These are phyloP conservation scores for Chenopodium formosanum DNA, from an alignment of 148 eudicot species.

Conservation along the genomic window DNA sequence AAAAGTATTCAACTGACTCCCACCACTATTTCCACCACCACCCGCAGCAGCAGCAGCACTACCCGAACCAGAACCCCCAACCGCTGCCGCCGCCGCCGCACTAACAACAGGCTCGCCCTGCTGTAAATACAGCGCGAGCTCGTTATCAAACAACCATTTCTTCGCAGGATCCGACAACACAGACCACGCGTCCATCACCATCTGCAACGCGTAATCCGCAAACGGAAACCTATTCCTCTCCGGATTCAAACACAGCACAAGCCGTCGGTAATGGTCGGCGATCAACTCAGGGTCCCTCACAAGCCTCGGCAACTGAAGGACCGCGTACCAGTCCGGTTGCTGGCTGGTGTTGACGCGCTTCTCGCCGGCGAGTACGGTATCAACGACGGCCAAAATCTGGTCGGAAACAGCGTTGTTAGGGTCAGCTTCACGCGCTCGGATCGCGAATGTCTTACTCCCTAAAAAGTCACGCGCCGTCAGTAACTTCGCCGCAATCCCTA, in stretches of 20 bases:
- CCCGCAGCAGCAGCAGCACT: conserved; percentile 7
- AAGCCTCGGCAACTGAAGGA: conserved; percentile 57
- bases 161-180: conserved; percentile 63
- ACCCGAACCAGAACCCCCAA: conserved; percentile 7
- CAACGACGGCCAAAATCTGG: conserved; percentile 70
- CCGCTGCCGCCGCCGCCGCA: not conserved
- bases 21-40: not conserved
- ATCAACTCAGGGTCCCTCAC: conserved; percentile 52
- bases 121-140: conserved; percentile 33
- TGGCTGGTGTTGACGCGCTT: conserved; percentile 35
- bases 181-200: conserved; percentile 64
- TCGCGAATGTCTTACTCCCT: conserved; percentile 72
- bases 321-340: conserved; percentile 64
- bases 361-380: conserved; percentile 71
- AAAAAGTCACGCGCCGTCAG: conserved; percentile 61
- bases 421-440: conserved; percentile 81
- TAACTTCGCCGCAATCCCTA: conserved; percentile 74
- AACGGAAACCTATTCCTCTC: conserved; percentile 45
- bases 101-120: not conserved
- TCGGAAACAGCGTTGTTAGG: conserved; percentile 58
- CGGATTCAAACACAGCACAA: conserved; percentile 59
- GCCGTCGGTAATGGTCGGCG: conserved; percentile 49
- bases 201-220: conserved; percentile 62
- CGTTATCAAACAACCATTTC: conserved; percentile 57
- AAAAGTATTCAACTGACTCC: conserved; percentile 28